A percentile compares a stretch with the other conserved stretches of the same genome.
phyloP scores from a whole-genome alignment of 352 stramenopile species.

The Peronosclerospora sorghi region DNA sequence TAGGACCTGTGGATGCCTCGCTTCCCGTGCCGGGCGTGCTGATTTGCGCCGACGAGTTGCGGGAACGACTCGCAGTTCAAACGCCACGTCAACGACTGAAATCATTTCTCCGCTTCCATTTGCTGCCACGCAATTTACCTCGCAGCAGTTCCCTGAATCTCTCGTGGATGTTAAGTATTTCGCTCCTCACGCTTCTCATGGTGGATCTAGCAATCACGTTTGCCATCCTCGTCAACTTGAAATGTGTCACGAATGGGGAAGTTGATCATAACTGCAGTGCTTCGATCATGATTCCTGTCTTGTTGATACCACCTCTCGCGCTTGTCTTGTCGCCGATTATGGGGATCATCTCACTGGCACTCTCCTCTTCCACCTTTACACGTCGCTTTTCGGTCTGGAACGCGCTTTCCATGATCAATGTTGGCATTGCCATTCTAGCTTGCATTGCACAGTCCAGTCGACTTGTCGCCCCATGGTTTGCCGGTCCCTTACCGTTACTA shows the following conservation, averaged over 20 bases:
- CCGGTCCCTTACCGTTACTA: conserved; percentile 53
- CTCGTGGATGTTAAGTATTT: conserved; percentile 59
- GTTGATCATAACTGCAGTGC: conserved; percentile 59
- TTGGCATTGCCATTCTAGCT: conserved; percentile 51
- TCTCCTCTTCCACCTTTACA: conserved; percentile 59
- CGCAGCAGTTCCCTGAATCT: conserved; percentile 41
- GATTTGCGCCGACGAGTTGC: conserved; percentile 54
- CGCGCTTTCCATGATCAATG: conserved; percentile 64
- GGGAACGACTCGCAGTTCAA: conserved; percentile 42
- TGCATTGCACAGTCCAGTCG: conserved; percentile 53
- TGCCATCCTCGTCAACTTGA: conserved; percentile 68
- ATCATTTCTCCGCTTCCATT: conserved; percentile 33
- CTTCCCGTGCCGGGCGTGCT: conserved; percentile 61
- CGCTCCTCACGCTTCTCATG: conserved; percentile 55
- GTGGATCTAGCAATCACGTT: conserved; percentile 72
- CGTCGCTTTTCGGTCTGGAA: conserved; percentile 73
- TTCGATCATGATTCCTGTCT: conserved; percentile 60
- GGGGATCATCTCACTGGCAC: conserved; percentile 59
- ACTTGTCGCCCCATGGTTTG: conserved; percentile 75
- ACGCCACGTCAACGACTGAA: conserved; percentile 26
- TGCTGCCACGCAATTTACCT: conserved; percentile 48
- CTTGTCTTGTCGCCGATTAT: conserved; percentile 62
- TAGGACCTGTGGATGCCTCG: conserved; percentile 58
- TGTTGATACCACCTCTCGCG: conserved; percentile 56
- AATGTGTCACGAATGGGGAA: conserved; percentile 63